A percentile compares a stretch with the other conserved stretches of the same genome.
Evolutionary conservation across 805 yeast species (phyloP).

Genomic region (Schwanniomyces sp.): DNA sequence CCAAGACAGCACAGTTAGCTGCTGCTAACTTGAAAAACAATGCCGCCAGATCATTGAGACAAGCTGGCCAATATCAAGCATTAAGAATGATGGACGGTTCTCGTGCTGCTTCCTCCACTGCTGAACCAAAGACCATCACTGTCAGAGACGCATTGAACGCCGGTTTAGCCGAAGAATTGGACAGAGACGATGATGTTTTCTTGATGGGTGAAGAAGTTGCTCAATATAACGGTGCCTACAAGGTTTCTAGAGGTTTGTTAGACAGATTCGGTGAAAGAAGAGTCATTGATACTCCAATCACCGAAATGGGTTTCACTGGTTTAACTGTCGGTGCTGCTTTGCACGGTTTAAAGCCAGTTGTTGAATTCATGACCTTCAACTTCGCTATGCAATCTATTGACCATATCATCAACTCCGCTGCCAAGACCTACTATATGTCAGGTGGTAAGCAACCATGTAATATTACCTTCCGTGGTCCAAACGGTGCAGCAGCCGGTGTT

Average conservation of each 20-base stretch:
- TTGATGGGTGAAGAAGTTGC: constrained; percentile 99
- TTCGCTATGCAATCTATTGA: constrained; percentile 99
- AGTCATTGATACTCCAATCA: constrained; percentile 94
- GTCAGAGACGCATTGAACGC: constrained; percentile 96
- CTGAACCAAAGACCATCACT: constrained; percentile 66
- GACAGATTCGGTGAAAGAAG: constrained; percentile 95
- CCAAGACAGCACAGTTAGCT: constrained; percentile 44
- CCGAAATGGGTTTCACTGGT: constrained; percentile 99
- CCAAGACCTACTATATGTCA: constrained; percentile 98
- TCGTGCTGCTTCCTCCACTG: constrained; percentile 46
- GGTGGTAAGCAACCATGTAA: constrained; percentile 98
- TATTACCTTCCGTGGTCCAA: constrained; percentile 98
- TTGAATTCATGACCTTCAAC: constrained; percentile 99
- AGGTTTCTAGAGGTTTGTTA: constrained; percentile 90
- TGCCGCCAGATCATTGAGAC: constrained; percentile 17
- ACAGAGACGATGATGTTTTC: constrained; percentile 90
- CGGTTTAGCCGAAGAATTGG: constrained; percentile 97
- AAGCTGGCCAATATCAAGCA: constrained; percentile 35
- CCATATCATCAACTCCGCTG: constrained; percentile 97
- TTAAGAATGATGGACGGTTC: constrained; percentile 31
- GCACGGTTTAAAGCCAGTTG: constrained; percentile 93
- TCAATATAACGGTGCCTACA: constrained; percentile 98
- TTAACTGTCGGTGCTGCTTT: constrained; percentile 94
- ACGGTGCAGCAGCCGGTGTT: constrained; percentile 99
- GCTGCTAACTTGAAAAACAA: constrained; percentile 31